phyloP scores from a whole-genome alignment of 1,139 yeast species.

The Spathaspora jeffriesii region DNA sequence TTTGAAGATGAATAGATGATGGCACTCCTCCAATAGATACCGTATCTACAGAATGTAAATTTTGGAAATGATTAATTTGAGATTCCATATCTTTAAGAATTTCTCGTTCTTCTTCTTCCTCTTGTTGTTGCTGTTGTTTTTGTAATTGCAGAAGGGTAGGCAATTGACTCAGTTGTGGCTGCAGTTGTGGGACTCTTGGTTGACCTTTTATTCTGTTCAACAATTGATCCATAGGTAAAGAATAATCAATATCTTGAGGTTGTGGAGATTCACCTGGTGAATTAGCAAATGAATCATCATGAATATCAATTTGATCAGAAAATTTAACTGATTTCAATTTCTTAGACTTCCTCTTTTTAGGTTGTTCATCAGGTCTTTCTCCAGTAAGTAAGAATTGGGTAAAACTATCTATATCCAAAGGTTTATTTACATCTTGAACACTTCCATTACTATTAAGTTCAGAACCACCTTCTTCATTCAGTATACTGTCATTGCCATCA shows the following conservation, averaged over 20 bases:
- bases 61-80: slow-evolving; percentile 64
- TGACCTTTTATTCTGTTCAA: slow-evolving; percentile 40
- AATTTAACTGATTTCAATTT: slow-evolving; percentile 66
- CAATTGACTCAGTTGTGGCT: neutral
- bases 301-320: slow-evolving; percentile 59
- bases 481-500: slow-evolving; percentile 15
- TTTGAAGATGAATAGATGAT: slow-evolving; percentile 41
- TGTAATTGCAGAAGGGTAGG: slow-evolving; percentile 2
- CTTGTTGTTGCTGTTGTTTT: slow-evolving; percentile 17
- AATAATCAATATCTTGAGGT: slow-evolving; percentile 45
- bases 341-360: slow-evolving; percentile 31
- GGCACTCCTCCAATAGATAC: slow-evolving; percentile 63
- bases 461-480: neutral
- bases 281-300: slow-evolving; percentile 23
- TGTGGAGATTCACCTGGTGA: slow-evolving; percentile 27
- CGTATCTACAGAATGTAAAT: slow-evolving; percentile 62
- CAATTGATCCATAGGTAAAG: slow-evolving; percentile 72
- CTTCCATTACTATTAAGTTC: slow-evolving; percentile 7
- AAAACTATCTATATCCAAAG: slow-evolving; percentile 70
- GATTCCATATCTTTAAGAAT: slow-evolving; percentile 68
- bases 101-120: slow-evolving; percentile 57
- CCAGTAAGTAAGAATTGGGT: slow-evolving; percentile 77
- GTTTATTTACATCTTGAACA: slow-evolving; percentile 17
- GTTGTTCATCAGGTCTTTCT: slow-evolving; percentile 53
- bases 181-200: slow-evolving; percentile 12